These are phyloP conservation scores for Metarhizium album DNA, from an alignment of 2,329 filamentous ascomycete genomes.

Conservation along the genomic window DNA sequence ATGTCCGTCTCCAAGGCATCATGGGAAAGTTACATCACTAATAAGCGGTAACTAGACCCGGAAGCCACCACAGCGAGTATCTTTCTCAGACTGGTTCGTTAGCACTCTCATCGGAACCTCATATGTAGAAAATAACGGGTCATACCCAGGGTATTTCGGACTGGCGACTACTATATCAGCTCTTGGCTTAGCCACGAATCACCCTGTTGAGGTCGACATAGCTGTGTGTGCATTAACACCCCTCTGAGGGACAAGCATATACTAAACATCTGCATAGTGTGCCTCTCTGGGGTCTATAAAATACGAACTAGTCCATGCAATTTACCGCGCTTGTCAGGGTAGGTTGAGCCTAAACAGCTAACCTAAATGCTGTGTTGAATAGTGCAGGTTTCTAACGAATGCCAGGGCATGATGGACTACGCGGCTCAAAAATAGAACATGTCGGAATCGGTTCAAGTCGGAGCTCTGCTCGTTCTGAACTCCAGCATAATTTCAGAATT, in stretches of 20 bases:
- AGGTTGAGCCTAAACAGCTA: slow-evolving; percentile 10
- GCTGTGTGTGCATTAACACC: slow-evolving; percentile 37
- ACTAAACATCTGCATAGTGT: slow-evolving; percentile 33
- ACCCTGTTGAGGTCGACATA: slow-evolving; percentile 58
- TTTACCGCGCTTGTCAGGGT: slow-evolving; percentile 48
- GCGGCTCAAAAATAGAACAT: background rate
- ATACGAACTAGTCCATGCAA: slow-evolving; percentile 48
- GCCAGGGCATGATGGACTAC: background rate
- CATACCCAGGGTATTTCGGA: slow-evolving; percentile 55
- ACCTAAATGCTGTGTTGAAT: background rate
- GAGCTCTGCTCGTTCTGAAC: background rate
- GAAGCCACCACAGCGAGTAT: slow-evolving; percentile 20
- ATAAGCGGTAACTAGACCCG: slow-evolving; percentile 19
- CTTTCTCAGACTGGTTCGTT: slow-evolving; percentile 21
- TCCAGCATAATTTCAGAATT: slow-evolving; percentile 48
- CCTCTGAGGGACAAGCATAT: background rate
- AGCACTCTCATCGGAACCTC: background rate
- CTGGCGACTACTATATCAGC: slow-evolving; percentile 55
- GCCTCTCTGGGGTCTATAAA: slow-evolving; percentile 76
- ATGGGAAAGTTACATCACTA: slow-evolving; percentile 5
- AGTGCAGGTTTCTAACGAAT: background rate
- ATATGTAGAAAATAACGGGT: background rate
- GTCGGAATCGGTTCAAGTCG: slow-evolving; percentile 9
- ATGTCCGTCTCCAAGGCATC: slow-evolving; percentile 45
- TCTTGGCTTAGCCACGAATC: slow-evolving; percentile 48